phyloP scores from a whole-genome alignment of 352 stramenopile species.

The Elongisporangium undulatum region DNA sequence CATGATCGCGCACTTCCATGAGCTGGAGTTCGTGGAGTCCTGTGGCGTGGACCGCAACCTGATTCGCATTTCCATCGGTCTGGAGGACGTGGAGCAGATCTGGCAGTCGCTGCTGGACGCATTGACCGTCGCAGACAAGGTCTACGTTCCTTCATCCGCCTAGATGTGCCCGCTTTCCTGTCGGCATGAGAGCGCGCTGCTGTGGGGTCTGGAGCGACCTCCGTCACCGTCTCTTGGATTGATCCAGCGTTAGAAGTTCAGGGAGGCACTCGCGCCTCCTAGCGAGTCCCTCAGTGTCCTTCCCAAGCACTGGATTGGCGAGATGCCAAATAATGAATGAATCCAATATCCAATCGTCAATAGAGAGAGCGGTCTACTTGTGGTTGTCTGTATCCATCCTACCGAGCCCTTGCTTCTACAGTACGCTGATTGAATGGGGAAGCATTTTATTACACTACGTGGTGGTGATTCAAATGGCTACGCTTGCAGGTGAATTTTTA shows the following conservation, averaged over 20 bases:
- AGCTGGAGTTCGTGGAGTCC: slow-evolving; percentile 89
- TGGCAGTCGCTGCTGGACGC: slow-evolving; percentile 57
- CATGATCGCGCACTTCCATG: slow-evolving; percentile 90
- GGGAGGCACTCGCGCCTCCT: neutral
- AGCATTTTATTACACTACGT: neutral
- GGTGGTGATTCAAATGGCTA: neutral
- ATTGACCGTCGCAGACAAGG: slow-evolving; percentile 20
- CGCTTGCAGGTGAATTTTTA: neutral
- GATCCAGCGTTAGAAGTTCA: neutral
- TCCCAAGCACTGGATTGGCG: neutral
- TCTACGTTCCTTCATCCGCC: neutral
- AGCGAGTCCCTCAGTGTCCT: neutral
- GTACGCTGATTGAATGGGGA: too few relatives aligned
- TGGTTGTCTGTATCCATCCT: too few relatives aligned
- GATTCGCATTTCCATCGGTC: slow-evolving; percentile 89
- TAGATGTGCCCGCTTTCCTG: neutral
- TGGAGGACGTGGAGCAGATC: slow-evolving; percentile 81
- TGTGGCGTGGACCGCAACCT: slow-evolving; percentile 90
- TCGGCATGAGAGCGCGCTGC: neutral
- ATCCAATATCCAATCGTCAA: neutral
- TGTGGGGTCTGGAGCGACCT: neutral
- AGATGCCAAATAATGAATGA: neutral
- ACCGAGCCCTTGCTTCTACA: too few relatives aligned
- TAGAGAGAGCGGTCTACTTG: too few relatives aligned
- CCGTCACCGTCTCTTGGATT: neutral